These are phyloP conservation scores for Aspergillus vadensis DNA, from an alignment of 2,329 filamentous ascomycete genomes.

Conservation along the genomic window DNA sequence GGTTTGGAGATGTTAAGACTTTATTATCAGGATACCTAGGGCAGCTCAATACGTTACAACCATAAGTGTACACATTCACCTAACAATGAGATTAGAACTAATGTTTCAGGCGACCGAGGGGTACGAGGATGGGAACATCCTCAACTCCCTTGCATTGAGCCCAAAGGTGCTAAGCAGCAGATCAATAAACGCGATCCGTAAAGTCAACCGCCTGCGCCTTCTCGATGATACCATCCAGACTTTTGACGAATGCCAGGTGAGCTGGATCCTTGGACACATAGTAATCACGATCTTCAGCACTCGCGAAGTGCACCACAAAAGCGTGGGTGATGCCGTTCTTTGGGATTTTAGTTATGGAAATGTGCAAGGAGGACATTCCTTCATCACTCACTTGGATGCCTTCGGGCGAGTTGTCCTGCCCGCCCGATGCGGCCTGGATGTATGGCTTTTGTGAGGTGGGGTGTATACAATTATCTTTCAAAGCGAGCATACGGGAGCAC, in stretches of 20 bases:
- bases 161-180: no score
- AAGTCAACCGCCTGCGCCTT: constrained; percentile 43
- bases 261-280: constrained; percentile 67
- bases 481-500: constrained; percentile 58
- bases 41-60: no score
- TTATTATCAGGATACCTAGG: no score
- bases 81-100: no score
- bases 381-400: constrained; percentile 56
- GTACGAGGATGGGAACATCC: no score
- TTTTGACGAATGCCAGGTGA: constrained; percentile 63
- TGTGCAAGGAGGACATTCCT: neutral
- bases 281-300: constrained; percentile 65
- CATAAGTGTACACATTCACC: no score
- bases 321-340: constrained; percentile 67
- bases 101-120: no score
- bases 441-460: constrained; percentile 62
- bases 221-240: constrained; percentile 32
- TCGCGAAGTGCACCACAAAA: constrained; percentile 69
- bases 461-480: constrained; percentile 62
- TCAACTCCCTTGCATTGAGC: no score
- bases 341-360: neutral
- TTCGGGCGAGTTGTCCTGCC: constrained; percentile 64
- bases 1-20: no score
- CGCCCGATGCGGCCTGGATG: constrained; percentile 60
- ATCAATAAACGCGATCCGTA: neutral